These are phyloP conservation scores for Hymenoscyphus fraxineus DNA, from an alignment of 2,329 filamentous ascomycete genomes.

Conservation along the genomic window DNA sequence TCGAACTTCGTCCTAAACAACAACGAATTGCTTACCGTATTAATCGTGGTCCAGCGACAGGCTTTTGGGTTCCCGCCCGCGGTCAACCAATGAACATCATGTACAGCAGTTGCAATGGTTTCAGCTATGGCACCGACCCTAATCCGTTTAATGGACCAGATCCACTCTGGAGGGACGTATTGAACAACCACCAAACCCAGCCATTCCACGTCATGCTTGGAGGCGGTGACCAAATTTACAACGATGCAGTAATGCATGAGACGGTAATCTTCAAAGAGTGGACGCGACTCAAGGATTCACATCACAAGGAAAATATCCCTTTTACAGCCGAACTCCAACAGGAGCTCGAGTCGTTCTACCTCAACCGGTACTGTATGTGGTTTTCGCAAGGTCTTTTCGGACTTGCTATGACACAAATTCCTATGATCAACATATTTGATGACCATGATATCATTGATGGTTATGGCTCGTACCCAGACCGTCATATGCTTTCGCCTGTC, in stretches of 20 bases:
- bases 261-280: slow-evolving; percentile 77
- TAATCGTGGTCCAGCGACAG: slow-evolving; percentile 81
- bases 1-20: slow-evolving; percentile 75
- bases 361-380: slow-evolving; percentile 88
- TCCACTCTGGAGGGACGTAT: slow-evolving; percentile 92
- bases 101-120: slow-evolving; percentile 98
- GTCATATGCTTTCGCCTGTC: slow-evolving; percentile 86
- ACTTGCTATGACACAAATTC: slow-evolving; percentile 90
- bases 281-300: slow-evolving; percentile 74
- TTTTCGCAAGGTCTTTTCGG: slow-evolving; percentile 93
- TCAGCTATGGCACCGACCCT: slow-evolving; percentile 74
- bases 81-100: slow-evolving; percentile 95
- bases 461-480: slow-evolving; percentile 86
- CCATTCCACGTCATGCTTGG: slow-evolving; percentile 99
- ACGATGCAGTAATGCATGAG: slow-evolving; percentile 75
- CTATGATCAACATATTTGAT: slow-evolving; percentile 98
- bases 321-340: slow-evolving; percentile 81
- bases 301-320: slow-evolving; percentile 72
- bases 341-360: slow-evolving; percentile 83
- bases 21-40: slow-evolving; percentile 92
- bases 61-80: slow-evolving; percentile 89
- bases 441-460: slow-evolving; percentile 92
- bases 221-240: slow-evolving; percentile 95
- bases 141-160: slow-evolving; percentile 86
- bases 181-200: slow-evolving; percentile 84